These are phyloP conservation scores for Terfezia claveryi DNA, from an alignment of 495 filamentous ascomycete genomes.

Conservation along the genomic window DNA sequence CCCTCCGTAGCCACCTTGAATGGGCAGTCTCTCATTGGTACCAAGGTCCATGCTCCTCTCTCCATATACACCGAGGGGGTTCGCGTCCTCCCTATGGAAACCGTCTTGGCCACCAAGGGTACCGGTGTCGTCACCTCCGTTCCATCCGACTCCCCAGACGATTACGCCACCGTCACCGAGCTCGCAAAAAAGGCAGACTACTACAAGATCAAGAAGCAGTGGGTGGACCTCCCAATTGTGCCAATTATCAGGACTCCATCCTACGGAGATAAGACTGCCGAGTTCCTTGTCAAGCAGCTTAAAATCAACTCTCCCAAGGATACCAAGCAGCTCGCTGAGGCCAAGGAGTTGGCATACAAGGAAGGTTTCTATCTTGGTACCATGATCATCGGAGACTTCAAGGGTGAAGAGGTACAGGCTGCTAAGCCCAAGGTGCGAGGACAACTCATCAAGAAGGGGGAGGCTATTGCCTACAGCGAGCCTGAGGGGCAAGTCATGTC, in stretches of 20 bases:
- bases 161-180: conserved; percentile 74
- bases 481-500: conserved; percentile 73
- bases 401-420: conserved; percentile 59
- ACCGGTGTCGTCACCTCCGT: conserved; percentile 93
- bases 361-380: conserved; percentile 94
- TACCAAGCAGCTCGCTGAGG: conserved; percentile 65
- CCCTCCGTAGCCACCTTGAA: conserved; percentile 48
- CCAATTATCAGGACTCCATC: conserved; percentile 80
- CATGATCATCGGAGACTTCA: conserved; percentile 76
- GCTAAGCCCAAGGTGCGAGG: conserved; percentile 72
- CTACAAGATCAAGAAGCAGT: conserved; percentile 92
- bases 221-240: conserved; percentile 69
- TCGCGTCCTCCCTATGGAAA: conserved; percentile 82
- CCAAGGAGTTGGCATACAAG: conserved; percentile 90
- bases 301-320: conserved; percentile 97
- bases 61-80: conserved; percentile 70
- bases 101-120: conserved; percentile 75
- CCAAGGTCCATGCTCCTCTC: conserved; percentile 67
- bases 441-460: conserved; percentile 51
- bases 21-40: conserved; percentile 67
- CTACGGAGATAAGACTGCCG: conserved; percentile 67
- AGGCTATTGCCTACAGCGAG: conserved; percentile 82
- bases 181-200: conserved; percentile 92
- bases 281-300: conserved; percentile 64
- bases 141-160: conserved; percentile 85